Conservation (phyloP, 371 early-diverging fungal genomes). For the Syncephalis plumigaleata region DNA sequence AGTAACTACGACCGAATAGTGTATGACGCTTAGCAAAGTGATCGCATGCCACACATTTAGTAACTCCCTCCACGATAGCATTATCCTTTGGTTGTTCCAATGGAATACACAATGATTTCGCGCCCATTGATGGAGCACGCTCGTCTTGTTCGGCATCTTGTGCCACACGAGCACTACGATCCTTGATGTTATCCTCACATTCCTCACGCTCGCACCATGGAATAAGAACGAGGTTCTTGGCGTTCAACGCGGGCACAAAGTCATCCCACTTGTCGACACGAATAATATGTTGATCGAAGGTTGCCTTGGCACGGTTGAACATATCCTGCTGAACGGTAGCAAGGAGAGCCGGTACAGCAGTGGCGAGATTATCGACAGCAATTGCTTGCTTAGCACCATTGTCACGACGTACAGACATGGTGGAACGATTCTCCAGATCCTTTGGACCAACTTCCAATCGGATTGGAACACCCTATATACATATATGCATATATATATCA, state of each 20-base stretch:
- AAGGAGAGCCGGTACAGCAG: constrained; percentile 42
- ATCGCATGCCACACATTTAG: constrained; percentile 74
- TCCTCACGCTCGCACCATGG: constrained; percentile 92
- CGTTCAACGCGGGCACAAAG: constrained; percentile 79
- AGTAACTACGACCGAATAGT: constrained; percentile 89
- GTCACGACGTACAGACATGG: constrained; percentile 82
- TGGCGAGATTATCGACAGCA: constrained; percentile 39
- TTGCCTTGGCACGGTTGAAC: constrained; percentile 74
- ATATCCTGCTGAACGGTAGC: constrained; percentile 84
- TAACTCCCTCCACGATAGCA: constrained; percentile 52
- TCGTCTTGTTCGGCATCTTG: constrained; percentile 72
- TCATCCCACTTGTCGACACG: constrained; percentile 78
- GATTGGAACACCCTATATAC: constrained; percentile 84
- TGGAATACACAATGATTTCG: constrained; percentile 99
- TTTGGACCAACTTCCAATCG: constrained; percentile 98
- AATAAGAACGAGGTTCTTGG: constrained; percentile 75
- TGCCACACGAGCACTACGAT: constrained; percentile 49
- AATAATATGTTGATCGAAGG: constrained; percentile 59
- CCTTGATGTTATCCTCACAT: constrained; percentile 98
- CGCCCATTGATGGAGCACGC: constrained; percentile 96
- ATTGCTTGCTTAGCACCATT: constrained; percentile 52
- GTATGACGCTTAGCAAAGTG: constrained; percentile 65
- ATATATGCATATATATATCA: constrained; percentile 12
- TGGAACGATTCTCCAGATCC: constrained; percentile 79
- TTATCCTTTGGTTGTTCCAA: constrained; percentile 73